phyloP scores from a whole-genome alignment of 441 rosid genomes.

The Kokia cookei region DNA sequence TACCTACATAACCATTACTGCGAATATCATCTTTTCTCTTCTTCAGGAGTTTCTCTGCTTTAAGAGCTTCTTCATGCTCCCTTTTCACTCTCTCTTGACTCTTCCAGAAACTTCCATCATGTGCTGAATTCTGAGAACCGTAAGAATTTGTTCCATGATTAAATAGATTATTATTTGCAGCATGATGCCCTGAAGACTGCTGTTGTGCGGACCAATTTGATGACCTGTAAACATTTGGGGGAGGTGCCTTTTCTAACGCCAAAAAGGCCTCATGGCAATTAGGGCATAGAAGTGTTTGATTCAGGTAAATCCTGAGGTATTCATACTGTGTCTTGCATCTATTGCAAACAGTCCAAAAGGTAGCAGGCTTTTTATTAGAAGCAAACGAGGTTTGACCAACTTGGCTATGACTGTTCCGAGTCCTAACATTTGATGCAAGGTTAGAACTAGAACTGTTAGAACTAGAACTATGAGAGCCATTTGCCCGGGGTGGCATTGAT shows the following conservation, averaged over 20 bases:
- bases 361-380: conserved; percentile 32
- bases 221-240: conserved; percentile 38
- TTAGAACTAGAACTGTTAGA: conserved; percentile 24
- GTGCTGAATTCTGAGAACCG: not conserved
- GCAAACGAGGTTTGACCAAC: conserved; percentile 15
- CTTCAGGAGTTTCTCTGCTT: conserved; percentile 9
- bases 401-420: conserved; percentile 18
- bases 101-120: not conserved
- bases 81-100: conserved; percentile 11
- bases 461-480: conserved; percentile 42
- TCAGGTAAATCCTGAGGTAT: conserved; percentile 63
- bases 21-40: conserved; percentile 26
- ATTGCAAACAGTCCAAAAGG: conserved; percentile 92
- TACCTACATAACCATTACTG: conserved; percentile 25
- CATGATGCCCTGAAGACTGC: conserved; percentile 35
- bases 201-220: conserved; percentile 36
- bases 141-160: conserved; percentile 27
- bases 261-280: conserved; percentile 59
- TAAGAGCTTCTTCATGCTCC: not conserved
- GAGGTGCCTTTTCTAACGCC: conserved; percentile 66
- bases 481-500: conserved; percentile 34
- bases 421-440: conserved; percentile 21
- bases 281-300: conserved; percentile 77
- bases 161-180: conserved; percentile 21
- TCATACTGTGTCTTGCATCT: conserved; percentile 77